Percentiles rank a stretch among this genome's conserved stretches.
These are phyloP conservation scores for Agroathelia rolfsii DNA, from an alignment of 1,284 basidiomycete species.

Conservation along the genomic window DNA sequence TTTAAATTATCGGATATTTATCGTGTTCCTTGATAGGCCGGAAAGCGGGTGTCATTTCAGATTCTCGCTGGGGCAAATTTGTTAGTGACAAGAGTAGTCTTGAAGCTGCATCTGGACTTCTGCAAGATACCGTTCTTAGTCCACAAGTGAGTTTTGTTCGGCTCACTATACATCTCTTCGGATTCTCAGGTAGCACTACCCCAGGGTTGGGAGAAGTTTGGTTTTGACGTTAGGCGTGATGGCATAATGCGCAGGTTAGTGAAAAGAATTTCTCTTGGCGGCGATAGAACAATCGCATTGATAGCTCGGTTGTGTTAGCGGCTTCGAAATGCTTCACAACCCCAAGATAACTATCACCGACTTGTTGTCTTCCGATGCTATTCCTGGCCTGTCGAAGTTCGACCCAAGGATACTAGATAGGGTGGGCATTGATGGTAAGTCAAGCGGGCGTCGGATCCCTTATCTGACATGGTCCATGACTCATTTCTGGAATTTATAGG, in stretches of 20 bases:
- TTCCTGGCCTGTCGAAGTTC: constrained; percentile 48
- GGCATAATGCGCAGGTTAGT: constrained; percentile 51
- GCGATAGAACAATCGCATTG: background rate
- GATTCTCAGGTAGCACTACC: constrained; percentile 4
- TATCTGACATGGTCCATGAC: background rate
- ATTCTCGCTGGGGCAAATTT: constrained; percentile 52
- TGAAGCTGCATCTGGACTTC: constrained; percentile 34
- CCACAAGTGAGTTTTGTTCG: constrained; percentile 40
- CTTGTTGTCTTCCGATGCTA: constrained; percentile 27
- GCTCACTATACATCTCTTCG: background rate
- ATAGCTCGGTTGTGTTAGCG: constrained; percentile 34
- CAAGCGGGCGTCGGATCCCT: constrained; percentile 1
- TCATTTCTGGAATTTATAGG: constrained; percentile 25
- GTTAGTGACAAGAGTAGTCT: constrained; percentile 39
- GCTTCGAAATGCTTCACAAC: constrained; percentile 67
- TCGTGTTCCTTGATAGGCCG: constrained; percentile 27
- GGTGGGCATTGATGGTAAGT: constrained; percentile 62
- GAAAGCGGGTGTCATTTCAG: constrained; percentile 49
- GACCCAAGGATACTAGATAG: constrained; percentile 47
- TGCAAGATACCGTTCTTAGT: constrained; percentile 40
- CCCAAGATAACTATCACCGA: constrained; percentile 40
- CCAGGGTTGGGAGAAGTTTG: constrained; percentile 50
- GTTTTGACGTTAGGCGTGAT: constrained; percentile 47
- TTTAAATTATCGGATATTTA: background rate
- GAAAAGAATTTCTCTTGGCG: background rate